Percentiles rank a stretch among this genome's conserved stretches.
These are phyloP conservation scores for Leccinum holopus DNA, from an alignment of 1,284 basidiomycete species.

Conservation along the genomic window DNA sequence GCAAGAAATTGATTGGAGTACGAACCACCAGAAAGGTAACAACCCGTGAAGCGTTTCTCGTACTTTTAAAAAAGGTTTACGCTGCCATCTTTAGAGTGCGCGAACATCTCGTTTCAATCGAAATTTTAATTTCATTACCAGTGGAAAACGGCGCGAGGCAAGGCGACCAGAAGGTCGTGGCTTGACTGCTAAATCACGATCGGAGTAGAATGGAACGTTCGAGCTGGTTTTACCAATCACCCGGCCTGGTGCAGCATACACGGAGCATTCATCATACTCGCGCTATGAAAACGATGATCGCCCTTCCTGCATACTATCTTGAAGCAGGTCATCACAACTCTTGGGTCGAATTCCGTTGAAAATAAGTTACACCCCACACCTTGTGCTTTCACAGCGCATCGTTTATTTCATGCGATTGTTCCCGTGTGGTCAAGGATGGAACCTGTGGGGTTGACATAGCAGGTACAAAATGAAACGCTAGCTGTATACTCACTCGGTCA, in stretches of 20 bases:
- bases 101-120: not conserved
- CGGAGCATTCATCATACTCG: not conserved
- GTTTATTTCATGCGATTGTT: not conserved
- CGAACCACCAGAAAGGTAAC: constrained; percentile 3
- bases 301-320: not conserved
- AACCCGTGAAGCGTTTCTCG: not conserved
- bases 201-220: constrained; percentile 1
- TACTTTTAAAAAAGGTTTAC: not conserved
- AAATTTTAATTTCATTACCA: not conserved
- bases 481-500: not conserved
- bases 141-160: not conserved
- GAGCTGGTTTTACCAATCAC: constrained; percentile 4
- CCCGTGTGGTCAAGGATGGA: not conserved
- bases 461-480: not conserved
- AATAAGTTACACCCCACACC: no score
- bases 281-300: not conserved
- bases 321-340: not conserved
- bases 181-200: not conserved
- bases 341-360: not conserved
- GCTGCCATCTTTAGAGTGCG: not conserved
- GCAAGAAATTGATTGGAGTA: not conserved
- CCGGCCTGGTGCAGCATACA: not conserved
- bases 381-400: not conserved
- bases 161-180: not conserved
- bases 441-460: not conserved